phyloP scores from a whole-genome alignment of 768 basidiomycete genomes.

The Termitomyces sp. region DNA sequence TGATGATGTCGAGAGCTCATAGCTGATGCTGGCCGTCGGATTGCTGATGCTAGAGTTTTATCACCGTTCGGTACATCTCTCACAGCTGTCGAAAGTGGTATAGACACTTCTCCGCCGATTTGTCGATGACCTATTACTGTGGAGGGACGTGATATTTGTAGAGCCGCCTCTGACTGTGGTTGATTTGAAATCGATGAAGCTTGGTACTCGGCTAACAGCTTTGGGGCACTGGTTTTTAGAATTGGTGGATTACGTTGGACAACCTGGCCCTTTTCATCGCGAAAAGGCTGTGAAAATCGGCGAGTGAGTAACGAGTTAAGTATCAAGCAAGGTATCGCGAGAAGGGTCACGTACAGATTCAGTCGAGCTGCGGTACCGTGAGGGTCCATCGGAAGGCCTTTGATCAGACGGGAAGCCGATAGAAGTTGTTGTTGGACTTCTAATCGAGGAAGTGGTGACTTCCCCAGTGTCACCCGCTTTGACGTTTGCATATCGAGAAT shows the following conservation, averaged over 20 bases:
- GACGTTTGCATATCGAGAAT: background rate
- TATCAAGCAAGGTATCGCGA: background rate
- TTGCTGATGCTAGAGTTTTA: background rate
- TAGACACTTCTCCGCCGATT: background rate
- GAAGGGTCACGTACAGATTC: background rate
- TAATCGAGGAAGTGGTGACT: background rate
- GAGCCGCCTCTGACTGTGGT: background rate
- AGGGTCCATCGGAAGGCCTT: background rate
- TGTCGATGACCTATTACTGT: constrained; percentile 15
- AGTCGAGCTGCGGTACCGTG: background rate
- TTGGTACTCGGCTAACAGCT: constrained; percentile 7
- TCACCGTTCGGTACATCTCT: background rate
- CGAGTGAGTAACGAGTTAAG: background rate
- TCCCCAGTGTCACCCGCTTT: background rate
- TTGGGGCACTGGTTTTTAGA: background rate
- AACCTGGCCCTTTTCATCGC: background rate
- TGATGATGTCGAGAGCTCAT: constrained; percentile 9
- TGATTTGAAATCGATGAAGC: background rate
- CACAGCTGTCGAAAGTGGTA: background rate
- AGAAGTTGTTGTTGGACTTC: background rate
- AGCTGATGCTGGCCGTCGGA: constrained; percentile 11
- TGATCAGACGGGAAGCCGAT: background rate
- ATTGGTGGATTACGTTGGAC: background rate
- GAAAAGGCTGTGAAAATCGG: background rate
- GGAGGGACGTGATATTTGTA: constrained; percentile 8